phyloP scores from a whole-genome alignment of 2,329 filamentous ascomycete species.

The Didymella pinodella region DNA sequence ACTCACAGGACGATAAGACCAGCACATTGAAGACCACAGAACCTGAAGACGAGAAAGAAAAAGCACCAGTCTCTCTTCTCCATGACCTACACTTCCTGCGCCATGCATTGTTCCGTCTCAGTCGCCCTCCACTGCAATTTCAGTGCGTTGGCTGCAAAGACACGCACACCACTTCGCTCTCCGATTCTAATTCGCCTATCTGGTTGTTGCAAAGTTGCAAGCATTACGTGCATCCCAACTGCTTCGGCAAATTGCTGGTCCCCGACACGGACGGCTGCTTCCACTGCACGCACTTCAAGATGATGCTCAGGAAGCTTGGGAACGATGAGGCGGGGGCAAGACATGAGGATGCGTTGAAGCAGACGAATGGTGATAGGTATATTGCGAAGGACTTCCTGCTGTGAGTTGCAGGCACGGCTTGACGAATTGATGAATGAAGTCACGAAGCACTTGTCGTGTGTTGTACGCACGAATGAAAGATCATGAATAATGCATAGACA shows the following conservation, averaged over 20 bases:
- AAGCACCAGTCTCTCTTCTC: background rate
- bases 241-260: background rate
- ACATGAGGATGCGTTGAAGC: background rate
- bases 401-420: background rate
- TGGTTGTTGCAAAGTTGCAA: slow-evolving; percentile 10
- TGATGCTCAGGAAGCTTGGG: background rate
- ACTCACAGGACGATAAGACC: background rate
- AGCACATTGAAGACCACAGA: background rate
- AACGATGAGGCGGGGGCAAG: background rate
- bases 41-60: background rate
- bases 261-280: background rate
- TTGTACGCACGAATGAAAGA: background rate
- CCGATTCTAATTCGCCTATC: background rate
- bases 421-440: background rate
- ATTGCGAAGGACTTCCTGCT: background rate
- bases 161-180: background rate
- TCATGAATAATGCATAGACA: background rate
- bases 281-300: slow-evolving; percentile 1
- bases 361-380: background rate
- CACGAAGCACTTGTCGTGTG: background rate
- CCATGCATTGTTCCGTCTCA: background rate
- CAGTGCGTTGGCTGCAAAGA: slow-evolving; percentile 5
- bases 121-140: background rate
- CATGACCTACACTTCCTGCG: background rate
- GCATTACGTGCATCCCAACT: slow-evolving; percentile 1